Conservation (phyloP, 2,329 filamentous ascomycete genomes). For the Pestalotiopsis sp. region DNA sequence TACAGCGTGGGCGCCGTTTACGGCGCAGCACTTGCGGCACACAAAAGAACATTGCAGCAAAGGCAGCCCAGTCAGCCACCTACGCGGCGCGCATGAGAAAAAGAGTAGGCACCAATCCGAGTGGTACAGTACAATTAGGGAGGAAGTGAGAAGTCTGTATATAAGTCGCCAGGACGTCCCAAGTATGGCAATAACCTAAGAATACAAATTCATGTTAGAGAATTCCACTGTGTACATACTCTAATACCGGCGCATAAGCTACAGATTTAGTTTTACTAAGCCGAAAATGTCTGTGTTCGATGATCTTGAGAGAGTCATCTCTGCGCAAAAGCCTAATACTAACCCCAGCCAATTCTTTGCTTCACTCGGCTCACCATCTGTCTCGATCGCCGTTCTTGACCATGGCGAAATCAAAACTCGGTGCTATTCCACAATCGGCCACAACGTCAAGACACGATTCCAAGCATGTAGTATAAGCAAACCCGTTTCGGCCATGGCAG, state of each 20-base stretch:
- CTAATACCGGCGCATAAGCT: background rate
- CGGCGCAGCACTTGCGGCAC: too few relatives aligned
- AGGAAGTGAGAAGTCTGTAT: background rate
- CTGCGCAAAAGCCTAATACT: background rate
- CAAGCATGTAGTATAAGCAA: conserved; percentile 12
- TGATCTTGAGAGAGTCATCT: background rate
- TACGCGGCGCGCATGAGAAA: background rate
- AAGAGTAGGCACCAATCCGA: background rate
- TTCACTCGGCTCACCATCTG: conserved; percentile 8
- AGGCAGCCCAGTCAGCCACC: background rate
- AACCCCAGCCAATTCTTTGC: conserved; percentile 4
- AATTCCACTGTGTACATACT: background rate
- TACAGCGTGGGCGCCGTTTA: too few relatives aligned
- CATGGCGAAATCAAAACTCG: conserved; percentile 2
- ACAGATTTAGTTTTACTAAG: background rate
- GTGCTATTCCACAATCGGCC: conserved; percentile 3
- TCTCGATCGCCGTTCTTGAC: conserved; percentile 10
- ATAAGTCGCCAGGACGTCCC: background rate
- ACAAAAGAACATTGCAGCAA: too few relatives aligned
- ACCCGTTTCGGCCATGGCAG: background rate
- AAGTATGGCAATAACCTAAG: background rate
- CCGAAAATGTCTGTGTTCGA: conserved; percentile 3
- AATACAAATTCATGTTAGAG: background rate
- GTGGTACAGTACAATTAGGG: background rate
- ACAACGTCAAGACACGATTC: conserved; percentile 4